Evolutionary conservation across 257 asterid genomes (phyloP), one percentile per base, ranked within the genome.

Genomic region (Forsythia viridissima): DNA sequence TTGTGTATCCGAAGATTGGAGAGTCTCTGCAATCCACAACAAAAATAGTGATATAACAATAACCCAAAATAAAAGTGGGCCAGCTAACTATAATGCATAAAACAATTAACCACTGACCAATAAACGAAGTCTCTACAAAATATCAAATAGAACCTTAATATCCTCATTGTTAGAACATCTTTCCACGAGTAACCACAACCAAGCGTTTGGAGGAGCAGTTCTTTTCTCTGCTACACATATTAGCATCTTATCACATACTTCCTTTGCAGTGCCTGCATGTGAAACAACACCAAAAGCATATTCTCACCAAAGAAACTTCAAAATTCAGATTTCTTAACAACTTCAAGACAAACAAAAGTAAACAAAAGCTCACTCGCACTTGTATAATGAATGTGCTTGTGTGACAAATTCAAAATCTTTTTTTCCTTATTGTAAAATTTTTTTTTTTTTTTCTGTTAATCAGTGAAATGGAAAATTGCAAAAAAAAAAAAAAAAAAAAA

Each of bases 181-280:
- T 74, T 85, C 88, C 73, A 93, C 61, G 52, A 96, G 91, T 21
- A 94, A 87, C 98, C 97, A 88, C 84, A 96, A 80, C 93, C 86
- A 89, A 65, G 95, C 90, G 84, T 96, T 96, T 13, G 98, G 98
- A 71, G 99, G 97, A 12, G 99, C 99, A 24, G 91, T 84, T 82
- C 88, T 90, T 75, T 69, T 90, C 76, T 88, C 91, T 18, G 75
- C 77, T 46, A 91, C 84, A 24, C 87, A 85, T 76, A 90, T 83
- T 79, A 92, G 79, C 70, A 96, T 83, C 85, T 92, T 92, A 68
- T 90, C 96, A 70, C 90, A 88, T 63, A 92, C 79, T 76, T 86
- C 95, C 85, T 86, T 91, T 75, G 84, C 97, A 16, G 92, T 85
- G 80, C 84, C 99, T 85, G 93, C 88, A 84, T 81, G 87, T 52